phyloP scores from a whole-genome alignment of 73 alveolate species.

The Durusdinium trenchii region DNA sequence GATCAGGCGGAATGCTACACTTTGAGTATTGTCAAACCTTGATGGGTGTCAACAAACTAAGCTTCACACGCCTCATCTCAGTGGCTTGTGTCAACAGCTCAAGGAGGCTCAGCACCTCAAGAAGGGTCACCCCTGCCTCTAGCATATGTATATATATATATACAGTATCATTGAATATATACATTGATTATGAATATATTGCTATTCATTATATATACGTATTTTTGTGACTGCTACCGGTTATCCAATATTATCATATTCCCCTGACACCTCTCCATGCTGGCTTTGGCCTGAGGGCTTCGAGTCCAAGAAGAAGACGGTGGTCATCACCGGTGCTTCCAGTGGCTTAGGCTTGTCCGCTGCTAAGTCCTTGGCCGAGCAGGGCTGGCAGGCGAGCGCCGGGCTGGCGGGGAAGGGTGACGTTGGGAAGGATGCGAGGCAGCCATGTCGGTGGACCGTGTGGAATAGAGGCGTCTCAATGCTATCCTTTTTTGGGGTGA shows the following conservation, averaged over 20 bases:
- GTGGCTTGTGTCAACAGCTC: no score
- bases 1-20: no score
- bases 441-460: no score
- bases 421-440: no score
- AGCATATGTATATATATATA: not conserved
- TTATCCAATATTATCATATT: not conserved
- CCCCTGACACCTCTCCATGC: not conserved
- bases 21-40: no score
- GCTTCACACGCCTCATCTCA: no score
- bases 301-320: conserved; percentile 35
- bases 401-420: not conserved
- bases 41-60: no score
- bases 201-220: not conserved
- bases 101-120: no score
- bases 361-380: conserved; percentile 12
- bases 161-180: no score
- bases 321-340: conserved; percentile 43
- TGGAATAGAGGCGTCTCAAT: no score
- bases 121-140: not conserved
- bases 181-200: no score
- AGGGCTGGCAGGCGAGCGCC: not conserved
- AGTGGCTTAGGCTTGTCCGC: conserved; percentile 35
- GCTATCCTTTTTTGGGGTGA: not conserved
- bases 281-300: not conserved
- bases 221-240: not conserved